Percentiles rank a stretch among this genome's conserved stretches.
phyloP scores from a whole-genome alignment of 345 rosid species.

The Ceriops tagal region DNA sequence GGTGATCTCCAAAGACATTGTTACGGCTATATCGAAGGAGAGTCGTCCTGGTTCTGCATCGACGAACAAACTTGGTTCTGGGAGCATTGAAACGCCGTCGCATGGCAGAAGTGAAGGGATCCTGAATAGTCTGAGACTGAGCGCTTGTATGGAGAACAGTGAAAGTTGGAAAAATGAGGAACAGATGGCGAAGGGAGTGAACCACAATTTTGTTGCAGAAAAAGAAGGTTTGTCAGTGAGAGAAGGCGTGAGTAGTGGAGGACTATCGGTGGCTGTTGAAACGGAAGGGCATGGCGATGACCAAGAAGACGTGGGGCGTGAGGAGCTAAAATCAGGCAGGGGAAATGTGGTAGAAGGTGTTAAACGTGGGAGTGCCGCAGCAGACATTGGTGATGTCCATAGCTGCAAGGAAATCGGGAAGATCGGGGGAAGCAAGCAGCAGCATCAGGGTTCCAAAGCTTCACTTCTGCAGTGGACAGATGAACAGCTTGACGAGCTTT shows the following conservation, averaged over 20 bases:
- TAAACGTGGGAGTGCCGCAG: background rate
- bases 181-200: background rate
- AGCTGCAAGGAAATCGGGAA: background rate
- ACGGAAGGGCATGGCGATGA: background rate
- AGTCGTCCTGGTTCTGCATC: background rate
- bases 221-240: no score
- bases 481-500: slow-evolving; percentile 2
- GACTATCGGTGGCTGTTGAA: background rate
- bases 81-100: background rate
- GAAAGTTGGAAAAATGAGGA: background rate
- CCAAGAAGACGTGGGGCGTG: background rate
- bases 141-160: background rate
- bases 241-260: background rate
- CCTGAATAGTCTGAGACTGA: background rate
- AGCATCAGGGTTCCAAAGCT: background rate
- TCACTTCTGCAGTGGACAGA: slow-evolving; percentile 3
- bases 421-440: background rate
- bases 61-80: background rate
- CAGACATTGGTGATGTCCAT: background rate
- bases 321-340: background rate
- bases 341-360: background rate
- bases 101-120: background rate
- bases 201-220: background rate
- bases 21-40: no score
- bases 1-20: background rate